Evolutionary conservation across 2,329 filamentous ascomycete species (phyloP), one percentile per base, ranked within the genome.

Genomic region (Metarhizium rileyi): DNA sequence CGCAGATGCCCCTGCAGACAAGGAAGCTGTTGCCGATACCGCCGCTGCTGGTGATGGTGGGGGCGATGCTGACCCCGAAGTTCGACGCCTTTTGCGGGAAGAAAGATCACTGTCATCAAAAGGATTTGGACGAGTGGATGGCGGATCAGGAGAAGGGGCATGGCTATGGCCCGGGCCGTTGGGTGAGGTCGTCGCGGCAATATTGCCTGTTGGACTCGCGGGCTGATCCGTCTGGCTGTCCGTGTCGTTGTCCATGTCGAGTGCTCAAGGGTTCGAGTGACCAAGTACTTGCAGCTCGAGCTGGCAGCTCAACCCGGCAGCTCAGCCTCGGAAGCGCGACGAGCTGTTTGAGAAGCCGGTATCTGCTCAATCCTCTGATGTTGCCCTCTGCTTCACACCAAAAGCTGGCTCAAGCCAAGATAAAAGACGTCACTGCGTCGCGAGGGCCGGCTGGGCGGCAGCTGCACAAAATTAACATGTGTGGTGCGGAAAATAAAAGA

Each of bases 81-180:
- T 81, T 56, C 80, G 76, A 54, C 77, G 79, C 47, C 81, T 77
- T 64, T 84, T 84, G 56, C 80, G 72, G 50, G 80, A 72, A 40
- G 74, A 70, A 44, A 66, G 60, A 56, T 79, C 75, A 61, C 66
- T 70, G 65, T 82, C 78, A 67, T 81, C 74, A 63, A 83, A 84
- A 38, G 81, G 81, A 56, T 84, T 83, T 47, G 77, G 78, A 54
- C 81, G 76, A 57, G 76, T 80, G 59, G 79, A 77, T 65, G 74
- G 74, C 64, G 78, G 76, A 70, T 84, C 81, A 66, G 77, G 76
- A 60, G 79, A 83, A 66, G 48, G 35, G 16, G 25, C 50, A 22
- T 30, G 18, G 30, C 16, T 26, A n/a, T 41, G 12, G n/a, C 46
- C 48, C 40, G 18, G 16, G 7, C 42, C 51, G 22, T 73, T 71